Conservation (phyloP, 2,329 filamentous ascomycete genomes). For the Pseudodiploospora longispora region DNA sequence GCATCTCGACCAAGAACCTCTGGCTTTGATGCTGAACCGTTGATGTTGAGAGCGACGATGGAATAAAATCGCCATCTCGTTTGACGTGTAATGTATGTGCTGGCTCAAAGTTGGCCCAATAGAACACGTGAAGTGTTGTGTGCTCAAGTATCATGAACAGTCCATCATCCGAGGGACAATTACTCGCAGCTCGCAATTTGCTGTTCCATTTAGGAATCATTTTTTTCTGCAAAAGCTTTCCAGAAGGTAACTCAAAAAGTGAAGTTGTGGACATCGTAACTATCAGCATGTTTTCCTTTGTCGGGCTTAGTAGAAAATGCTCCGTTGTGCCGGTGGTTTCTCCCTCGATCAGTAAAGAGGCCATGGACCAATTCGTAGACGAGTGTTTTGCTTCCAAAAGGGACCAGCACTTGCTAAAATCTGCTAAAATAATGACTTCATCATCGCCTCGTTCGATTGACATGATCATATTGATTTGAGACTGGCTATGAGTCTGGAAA, state of each 20-base stretch:
- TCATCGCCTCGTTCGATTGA: neutral
- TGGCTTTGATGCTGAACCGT: neutral
- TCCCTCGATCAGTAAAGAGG: neutral
- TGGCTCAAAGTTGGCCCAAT: neutral
- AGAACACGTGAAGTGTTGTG: neutral
- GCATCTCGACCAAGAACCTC: neutral
- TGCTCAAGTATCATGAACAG: constrained; percentile 2
- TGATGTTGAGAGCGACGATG: neutral
- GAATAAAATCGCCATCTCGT: neutral
- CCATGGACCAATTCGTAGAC: neutral
- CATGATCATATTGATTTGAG: neutral
- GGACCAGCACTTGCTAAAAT: neutral
- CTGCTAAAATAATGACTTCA: neutral
- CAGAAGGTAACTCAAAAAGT: constrained; percentile 1
- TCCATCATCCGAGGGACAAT: constrained; percentile 1
- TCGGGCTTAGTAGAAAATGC: constrained; percentile 2
- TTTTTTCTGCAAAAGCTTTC: neutral
- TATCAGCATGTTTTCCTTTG: constrained; percentile 1
- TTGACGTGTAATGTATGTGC: neutral
- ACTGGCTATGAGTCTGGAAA: neutral
- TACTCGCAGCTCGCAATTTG: neutral
- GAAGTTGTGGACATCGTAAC: neutral
- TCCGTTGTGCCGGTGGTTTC: neutral
- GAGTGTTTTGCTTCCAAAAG: neutral
- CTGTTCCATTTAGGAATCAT: neutral